Evolutionary conservation across 331 rosid species (phyloP), one percentile per base, ranked within the genome.

Genomic region (Stylosanthes scabra): DNA sequence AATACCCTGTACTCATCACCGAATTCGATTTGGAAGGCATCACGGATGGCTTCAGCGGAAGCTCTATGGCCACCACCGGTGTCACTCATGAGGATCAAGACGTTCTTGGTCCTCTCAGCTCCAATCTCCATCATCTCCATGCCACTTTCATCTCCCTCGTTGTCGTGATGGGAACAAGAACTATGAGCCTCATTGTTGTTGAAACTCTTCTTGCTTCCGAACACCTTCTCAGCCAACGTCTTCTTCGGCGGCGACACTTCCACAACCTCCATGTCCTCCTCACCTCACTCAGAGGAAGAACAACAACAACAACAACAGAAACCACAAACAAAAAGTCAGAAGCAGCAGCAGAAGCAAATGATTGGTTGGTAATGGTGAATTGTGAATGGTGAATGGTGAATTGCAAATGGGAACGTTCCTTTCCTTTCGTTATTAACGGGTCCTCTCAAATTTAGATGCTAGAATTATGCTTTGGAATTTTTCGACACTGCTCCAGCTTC

Each of bases 51-150:
- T 68, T 95, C 99, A 0, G 99, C 97, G 1, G 99, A 95, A 60
- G 99, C 99, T 63, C 99, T 77, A 70, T 95, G 99, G 3, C 99
- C 99, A 0, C 99, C 99, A 1, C 99, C 99, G 0, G 99, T 95
- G 58, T 95, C 99, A 62, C 99, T 95, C 99, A 95, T 95, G 50
- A 95, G 91, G 81, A 95, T 92, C 86, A 95, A 71, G 0, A 95
- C 99, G 51, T 86, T 95, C 80, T 95, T 91, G 1, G 97, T 88
- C 71, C 91, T 88, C 63, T 91, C 91, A 2, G 96, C 97, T 15
- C 97, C 99, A 86, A 91, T 84, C 82, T 95, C 92, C 70, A 78
- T 87, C 47, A 95, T 78, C 76, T 95, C 99, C 97, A 88, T 34
- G 4, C 83, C 87, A 9, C 84, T 85, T 6, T 87, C 96, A 2